phyloP scores from a whole-genome alignment of 1,284 basidiomycete genomes.

The Cystobasidium slooffiae region DNA sequence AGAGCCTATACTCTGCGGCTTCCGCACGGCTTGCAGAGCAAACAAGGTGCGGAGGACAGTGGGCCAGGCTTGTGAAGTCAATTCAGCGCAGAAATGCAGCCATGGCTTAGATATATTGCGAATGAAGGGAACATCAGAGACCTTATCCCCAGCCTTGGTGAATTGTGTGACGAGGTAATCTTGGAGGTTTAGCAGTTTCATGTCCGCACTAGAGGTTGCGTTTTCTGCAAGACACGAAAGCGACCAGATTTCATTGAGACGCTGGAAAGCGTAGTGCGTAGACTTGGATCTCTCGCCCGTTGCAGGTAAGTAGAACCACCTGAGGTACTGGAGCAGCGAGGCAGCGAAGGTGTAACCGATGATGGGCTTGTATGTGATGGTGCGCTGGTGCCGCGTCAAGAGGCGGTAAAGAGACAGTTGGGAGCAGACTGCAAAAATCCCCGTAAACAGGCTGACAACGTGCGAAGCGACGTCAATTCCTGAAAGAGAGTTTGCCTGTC shows the following conservation, averaged over 20 bases:
- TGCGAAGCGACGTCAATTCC: slow-evolving; percentile 8
- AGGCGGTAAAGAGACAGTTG: slow-evolving; percentile 9
- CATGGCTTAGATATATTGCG: neutral
- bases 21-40: slow-evolving; percentile 3
- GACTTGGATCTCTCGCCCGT: neutral
- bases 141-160: neutral
- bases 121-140: neutral
- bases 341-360: slow-evolving; percentile 14
- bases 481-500: neutral
- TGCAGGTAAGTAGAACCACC: slow-evolving; percentile 7
- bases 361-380: neutral
- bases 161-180: slow-evolving; percentile 11
- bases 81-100: slow-evolving; percentile 5
- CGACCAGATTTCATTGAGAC: slow-evolving; percentile 11
- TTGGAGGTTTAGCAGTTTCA: slow-evolving; percentile 16
- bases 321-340: slow-evolving; percentile 5
- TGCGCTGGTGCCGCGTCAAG: neutral
- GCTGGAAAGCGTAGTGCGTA: slow-evolving; percentile 14
- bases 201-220: slow-evolving; percentile 1
- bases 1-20: neutral
- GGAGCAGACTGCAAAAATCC: neutral
- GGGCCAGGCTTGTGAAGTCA: slow-evolving; percentile 2
- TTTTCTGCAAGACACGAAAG: slow-evolving; percentile 7
- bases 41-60: slow-evolving; percentile 5
- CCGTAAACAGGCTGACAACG: slow-evolving; percentile 6